phyloP scores from a whole-genome alignment of 2,329 filamentous ascomycete genomes.

The Colletotrichum neosansevieriae region DNA sequence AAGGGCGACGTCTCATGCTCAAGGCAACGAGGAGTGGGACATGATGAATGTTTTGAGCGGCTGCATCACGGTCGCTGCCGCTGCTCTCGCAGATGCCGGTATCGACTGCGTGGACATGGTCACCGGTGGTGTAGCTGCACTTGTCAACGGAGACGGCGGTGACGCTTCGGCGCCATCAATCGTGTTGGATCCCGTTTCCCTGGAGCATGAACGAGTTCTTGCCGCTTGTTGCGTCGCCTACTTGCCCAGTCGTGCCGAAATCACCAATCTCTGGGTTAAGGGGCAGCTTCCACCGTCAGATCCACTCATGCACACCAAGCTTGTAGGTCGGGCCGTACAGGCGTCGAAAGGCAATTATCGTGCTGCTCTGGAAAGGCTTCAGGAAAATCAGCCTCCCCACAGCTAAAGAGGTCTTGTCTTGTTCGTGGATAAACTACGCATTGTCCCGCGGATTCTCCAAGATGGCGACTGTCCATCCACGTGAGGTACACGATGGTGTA shows the following conservation, averaged over 20 bases:
- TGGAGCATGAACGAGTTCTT: conserved; percentile 81
- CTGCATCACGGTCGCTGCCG: conserved; percentile 93
- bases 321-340: conserved; percentile 56
- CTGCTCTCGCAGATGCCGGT: conserved; percentile 91
- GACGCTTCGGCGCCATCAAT: conserved; percentile 48
- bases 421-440: not conserved
- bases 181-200: conserved; percentile 84
- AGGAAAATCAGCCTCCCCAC: conserved; percentile 26
- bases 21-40: conserved; percentile 78
- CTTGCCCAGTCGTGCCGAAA: conserved; percentile 86
- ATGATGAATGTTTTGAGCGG: conserved; percentile 92
- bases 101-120: conserved; percentile 96
- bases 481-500: no score
- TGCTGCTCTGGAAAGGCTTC: conserved; percentile 31
- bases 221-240: conserved; percentile 94
- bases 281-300: conserved; percentile 67
- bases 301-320: conserved; percentile 47
- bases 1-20: conserved; percentile 60
- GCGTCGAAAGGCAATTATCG: conserved; percentile 52
- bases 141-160: conserved; percentile 62
- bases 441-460: not conserved
- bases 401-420: not conserved
- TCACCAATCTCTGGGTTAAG: conserved; percentile 95
- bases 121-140: conserved; percentile 87
- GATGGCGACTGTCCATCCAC: not conserved